Percentiles rank a stretch among this genome's conserved stretches.
Evolutionary conservation across 345 rosid species (phyloP).

Genomic region (Acer negundo): DNA sequence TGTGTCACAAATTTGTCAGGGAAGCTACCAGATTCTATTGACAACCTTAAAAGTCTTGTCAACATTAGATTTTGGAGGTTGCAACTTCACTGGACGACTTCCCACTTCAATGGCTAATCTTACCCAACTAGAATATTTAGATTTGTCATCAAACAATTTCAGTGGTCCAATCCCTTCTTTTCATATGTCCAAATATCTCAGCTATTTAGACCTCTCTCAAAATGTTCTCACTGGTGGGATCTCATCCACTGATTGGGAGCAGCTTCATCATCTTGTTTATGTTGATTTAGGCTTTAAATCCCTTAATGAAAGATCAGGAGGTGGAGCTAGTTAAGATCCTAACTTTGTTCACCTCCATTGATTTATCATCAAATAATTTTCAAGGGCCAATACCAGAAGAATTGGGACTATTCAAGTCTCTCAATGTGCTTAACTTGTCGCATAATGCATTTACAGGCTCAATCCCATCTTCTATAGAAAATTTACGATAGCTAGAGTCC

Average conservation of each 20-base stretch:
- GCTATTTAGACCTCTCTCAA: slow-evolving; percentile 25
- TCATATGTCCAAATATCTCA: slow-evolving; percentile 28
- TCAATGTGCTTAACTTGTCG: no score
- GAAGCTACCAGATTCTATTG: slow-evolving; percentile 28
- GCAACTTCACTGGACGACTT: slow-evolving; percentile 26
- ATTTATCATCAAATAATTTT: no score
- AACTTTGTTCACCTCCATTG: no score
- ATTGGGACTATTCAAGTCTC: no score
- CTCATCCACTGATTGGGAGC: no score
- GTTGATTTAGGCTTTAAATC: no score
- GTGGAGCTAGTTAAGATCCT: no score
- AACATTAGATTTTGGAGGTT: not conserved
- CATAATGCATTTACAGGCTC: no score
- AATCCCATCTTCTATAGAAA: no score
- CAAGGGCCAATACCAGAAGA: no score
- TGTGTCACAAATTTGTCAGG: slow-evolving; percentile 34
- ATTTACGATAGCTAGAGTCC: no score
- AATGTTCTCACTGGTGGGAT: slow-evolving; percentile 15
- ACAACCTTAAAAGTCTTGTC: not conserved
- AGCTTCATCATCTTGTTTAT: no score
- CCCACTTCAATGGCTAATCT: slow-evolving; percentile 30
- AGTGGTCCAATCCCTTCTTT: slow-evolving; percentile 34
- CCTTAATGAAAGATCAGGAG: slow-evolving; percentile 30
- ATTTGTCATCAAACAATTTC: slow-evolving; percentile 38
- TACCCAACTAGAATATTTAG: slow-evolving; percentile 23